These are phyloP conservation scores for Castanea crenata DNA, from an alignment of 306 rosid genomes.

Conservation along the genomic window DNA sequence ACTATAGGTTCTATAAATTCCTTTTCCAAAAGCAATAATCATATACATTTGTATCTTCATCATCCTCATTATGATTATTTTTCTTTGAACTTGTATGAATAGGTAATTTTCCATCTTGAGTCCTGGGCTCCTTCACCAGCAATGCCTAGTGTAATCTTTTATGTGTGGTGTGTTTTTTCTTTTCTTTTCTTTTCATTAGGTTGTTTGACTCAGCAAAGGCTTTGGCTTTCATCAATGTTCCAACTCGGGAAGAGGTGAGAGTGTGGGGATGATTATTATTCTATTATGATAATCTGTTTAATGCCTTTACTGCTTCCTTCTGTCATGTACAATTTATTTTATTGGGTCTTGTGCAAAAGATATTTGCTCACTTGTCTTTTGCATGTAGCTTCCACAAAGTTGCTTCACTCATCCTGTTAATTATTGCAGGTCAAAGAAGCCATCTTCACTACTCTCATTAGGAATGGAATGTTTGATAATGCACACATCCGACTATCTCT, in stretches of 20 bases:
- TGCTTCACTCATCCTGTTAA: constrained; percentile 15
- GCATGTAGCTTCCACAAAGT: not conserved
- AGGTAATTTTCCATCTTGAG: not conserved
- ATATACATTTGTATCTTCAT: not conserved
- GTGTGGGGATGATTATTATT: not conserved
- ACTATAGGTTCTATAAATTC: not conserved
- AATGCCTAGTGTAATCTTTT: constrained; percentile 3
- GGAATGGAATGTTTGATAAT: constrained; percentile 81
- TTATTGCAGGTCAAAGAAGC: constrained; percentile 70
- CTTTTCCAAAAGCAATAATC: not conserved
- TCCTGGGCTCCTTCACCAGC: constrained; percentile 8
- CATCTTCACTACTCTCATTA: constrained; percentile 69
- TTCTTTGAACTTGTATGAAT: not conserved
- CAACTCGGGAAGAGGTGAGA: constrained; percentile 65
- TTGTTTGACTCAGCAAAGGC: constrained; percentile 89
- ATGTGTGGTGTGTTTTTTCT: not conserved
- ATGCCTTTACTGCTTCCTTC: not conserved
- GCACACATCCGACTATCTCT: constrained; percentile 76
- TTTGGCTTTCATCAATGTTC: constrained; percentile 76
- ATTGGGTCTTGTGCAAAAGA: constrained; percentile 11
- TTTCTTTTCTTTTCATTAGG: constrained; percentile 35
- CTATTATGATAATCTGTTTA: constrained; percentile 4
- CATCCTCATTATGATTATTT: not conserved
- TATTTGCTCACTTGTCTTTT: not conserved
- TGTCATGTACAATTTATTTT: constrained; percentile 1